Percentiles rank a stretch among this genome's conserved stretches.
Evolutionary conservation across 2,329 filamentous ascomycete species (phyloP).

Genomic region (Aspergillus udagawae): DNA sequence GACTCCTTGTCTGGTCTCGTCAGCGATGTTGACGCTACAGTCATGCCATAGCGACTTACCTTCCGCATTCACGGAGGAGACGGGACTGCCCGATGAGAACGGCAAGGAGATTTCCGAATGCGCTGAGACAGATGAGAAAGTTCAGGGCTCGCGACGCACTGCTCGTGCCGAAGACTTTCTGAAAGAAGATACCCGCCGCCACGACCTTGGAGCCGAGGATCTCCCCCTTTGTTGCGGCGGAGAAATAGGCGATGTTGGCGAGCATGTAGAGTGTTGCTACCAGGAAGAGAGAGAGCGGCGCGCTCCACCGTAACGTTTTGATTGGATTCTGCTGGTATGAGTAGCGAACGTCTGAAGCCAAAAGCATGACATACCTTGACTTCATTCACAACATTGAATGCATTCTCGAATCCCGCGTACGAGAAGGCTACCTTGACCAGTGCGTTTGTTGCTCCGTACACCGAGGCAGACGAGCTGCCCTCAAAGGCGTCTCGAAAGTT

Average conservation of each 20-base stretch:
- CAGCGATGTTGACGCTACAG: not conserved
- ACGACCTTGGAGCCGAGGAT: constrained; percentile 52
- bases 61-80: constrained; percentile 57
- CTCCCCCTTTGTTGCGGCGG: constrained; percentile 53
- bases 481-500: constrained; percentile 57
- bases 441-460: constrained; percentile 52
- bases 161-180: constrained; percentile 52
- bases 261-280: constrained; percentile 56
- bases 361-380: constrained; percentile 40
- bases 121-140: constrained; percentile 54
- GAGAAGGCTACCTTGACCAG: constrained; percentile 58
- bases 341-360: not conserved
- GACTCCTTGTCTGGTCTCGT: constrained; percentile 52
- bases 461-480: constrained; percentile 42
- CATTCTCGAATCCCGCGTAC: constrained; percentile 56
- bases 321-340: constrained; percentile 48
- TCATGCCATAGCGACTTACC: constrained; percentile 24
- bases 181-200: constrained; percentile 57
- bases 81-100: constrained; percentile 54
- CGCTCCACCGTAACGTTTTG: constrained; percentile 50
- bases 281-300: constrained; percentile 47
- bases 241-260: constrained; percentile 60
- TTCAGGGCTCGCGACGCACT: constrained; percentile 53
- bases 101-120: constrained; percentile 57
- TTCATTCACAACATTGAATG: constrained; percentile 61